Evolutionary conservation across 163 green algal species (phyloP).

Genomic region (Scenedesmus sp.): DNA sequence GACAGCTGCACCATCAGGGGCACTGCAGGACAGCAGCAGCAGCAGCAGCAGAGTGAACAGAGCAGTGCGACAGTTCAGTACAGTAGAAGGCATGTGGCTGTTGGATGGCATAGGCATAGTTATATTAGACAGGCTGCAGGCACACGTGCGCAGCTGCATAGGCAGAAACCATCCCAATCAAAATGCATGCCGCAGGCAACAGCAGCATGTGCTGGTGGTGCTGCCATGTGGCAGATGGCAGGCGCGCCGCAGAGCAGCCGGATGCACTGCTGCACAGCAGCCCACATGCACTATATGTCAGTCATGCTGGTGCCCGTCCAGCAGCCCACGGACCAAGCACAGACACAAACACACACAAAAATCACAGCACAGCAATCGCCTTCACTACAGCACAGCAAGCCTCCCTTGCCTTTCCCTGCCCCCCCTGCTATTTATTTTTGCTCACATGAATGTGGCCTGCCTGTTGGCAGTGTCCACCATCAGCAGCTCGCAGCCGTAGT

Average conservation of each 20-base stretch:
- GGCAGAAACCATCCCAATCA: too few species aligned
- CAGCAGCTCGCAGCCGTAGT: conserved; percentile 22
- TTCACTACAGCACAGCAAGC: not conserved
- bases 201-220: too few species aligned
- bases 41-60: conserved; percentile 13
- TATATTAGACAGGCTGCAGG: too few species aligned
- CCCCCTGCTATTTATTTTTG: not conserved
- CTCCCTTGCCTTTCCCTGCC: not conserved
- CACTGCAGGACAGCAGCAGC: conserved; percentile 1
- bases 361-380: too few species aligned
- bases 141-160: too few species aligned
- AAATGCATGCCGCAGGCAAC: too few species aligned
- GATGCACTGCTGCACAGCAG: too few species aligned
- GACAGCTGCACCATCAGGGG: not conserved
- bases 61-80: not conserved
- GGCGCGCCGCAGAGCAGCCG: too few species aligned
- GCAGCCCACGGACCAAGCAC: not conserved
- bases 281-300: too few species aligned
- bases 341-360: not conserved
- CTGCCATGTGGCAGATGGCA: too few species aligned
- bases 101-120: not conserved
- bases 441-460: conserved; percentile 41
- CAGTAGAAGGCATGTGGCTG: too few species aligned
- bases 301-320: too few species aligned
- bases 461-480: conserved; percentile 28